Base-by-base conservation (phyloP, 257 asterid genomes). In the Solanum chilense region DNA sequence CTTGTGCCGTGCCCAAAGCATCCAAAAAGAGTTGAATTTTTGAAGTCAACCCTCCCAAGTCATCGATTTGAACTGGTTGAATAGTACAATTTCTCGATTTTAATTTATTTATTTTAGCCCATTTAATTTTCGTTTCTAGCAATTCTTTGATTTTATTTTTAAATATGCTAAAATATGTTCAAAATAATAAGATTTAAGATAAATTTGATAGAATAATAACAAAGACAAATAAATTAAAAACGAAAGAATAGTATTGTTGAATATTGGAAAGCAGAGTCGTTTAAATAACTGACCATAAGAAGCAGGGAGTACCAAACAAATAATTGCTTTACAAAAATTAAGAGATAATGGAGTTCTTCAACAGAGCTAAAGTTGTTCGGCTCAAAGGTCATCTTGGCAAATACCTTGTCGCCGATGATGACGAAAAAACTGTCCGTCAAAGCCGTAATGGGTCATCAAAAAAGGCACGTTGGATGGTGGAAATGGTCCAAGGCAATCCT, bases 391-490 rank as follows among this genome's bases (percentile, higher is more conserved):
- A 93, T 88, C 91, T 90, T 1, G 94, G 95, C 5, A 94, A 94
- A 66, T 94, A 92, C 91, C 88, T 94, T 5, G 88, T 92, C 9
- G 98, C 98, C 18, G 93, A 92, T 80, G 93, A 91, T 12, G 98
- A 94, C 86, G 91, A 92, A 49, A 64, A 80, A 35, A 91, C 94
- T 3, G 95, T 95, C 82, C 95, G 93, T 21, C 98, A 91, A 68
- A 91, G 94, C 88, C 92, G 95, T 6, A 89, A 94, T 82, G 98
- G 98, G 37, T 89, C 98, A 29, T 87, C 94, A 1, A 88, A 18
- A 45, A 90, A 68, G 35, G 96, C 98, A 11, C 94, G 93, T 42
- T 95, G 98, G 98, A 82, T 47, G 14, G 94, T 95, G 58, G 98
- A 95, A 76, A 85, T 89, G 18, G 91, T 92, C 16, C 88, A 44